Evolutionary conservation across 768 basidiomycete species (phyloP).

Genomic region (Lanmaoa rubissima): DNA sequence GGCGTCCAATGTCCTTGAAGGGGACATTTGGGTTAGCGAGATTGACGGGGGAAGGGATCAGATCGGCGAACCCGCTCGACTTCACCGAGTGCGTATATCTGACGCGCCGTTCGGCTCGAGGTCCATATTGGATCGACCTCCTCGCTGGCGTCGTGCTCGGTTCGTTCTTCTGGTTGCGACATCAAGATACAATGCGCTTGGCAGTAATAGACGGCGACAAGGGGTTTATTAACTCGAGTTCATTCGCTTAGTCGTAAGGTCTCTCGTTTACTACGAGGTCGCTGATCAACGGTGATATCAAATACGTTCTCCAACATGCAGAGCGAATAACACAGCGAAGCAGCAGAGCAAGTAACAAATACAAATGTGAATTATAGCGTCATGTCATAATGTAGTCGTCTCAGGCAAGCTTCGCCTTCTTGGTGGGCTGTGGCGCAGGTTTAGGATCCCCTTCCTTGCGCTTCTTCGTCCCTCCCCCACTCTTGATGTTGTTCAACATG

Average conservation of each 20-base stretch:
- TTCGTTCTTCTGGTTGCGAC: constrained; percentile 22
- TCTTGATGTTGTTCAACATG: constrained; percentile 43
- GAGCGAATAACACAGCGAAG: constrained; percentile 31
- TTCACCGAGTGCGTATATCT: constrained; percentile 76
- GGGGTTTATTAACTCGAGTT: not conserved
- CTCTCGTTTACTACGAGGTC: not conserved
- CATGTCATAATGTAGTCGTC: constrained; percentile 24
- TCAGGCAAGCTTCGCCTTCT: constrained; percentile 67
- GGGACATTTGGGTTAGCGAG: not conserved
- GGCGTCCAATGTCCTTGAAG: constrained; percentile 73
- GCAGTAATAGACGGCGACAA: not conserved
- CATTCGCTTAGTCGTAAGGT: not conserved
- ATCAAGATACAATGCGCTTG: constrained; percentile 1
- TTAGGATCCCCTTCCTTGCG: constrained; percentile 68
- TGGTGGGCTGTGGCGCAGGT: constrained; percentile 57
- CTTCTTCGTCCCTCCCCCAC: constrained; percentile 56
- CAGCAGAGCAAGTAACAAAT: constrained; percentile 28
- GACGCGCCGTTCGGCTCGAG: constrained; percentile 75
- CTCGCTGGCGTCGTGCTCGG: constrained; percentile 12
- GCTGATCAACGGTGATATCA: not conserved
- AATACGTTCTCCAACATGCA: not conserved
- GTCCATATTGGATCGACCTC: constrained; percentile 80
- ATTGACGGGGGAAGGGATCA: not conserved
- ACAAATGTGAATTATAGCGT: constrained; percentile 29
- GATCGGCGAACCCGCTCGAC: constrained; percentile 64